Percentiles rank a stretch among this genome's conserved stretches.
Evolutionary conservation across 192 early-diverging fungal genomes (phyloP).

Genomic region (Phycomyces nitens): DNA sequence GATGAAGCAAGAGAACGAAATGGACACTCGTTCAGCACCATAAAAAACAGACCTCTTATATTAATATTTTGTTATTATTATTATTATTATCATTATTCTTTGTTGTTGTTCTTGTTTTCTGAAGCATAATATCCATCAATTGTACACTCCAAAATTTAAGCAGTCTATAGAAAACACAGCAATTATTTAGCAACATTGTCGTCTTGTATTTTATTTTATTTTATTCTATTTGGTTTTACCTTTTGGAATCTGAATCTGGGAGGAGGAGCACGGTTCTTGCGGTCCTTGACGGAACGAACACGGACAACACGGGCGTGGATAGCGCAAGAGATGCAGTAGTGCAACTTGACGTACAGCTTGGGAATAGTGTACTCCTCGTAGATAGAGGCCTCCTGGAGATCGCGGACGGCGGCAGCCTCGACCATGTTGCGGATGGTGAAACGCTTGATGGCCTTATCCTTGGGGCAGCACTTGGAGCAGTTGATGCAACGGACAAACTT

Average conservation of each 20-base stretch:
- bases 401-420: slow-evolving; percentile 94
- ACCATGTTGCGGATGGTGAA: slow-evolving; percentile 99
- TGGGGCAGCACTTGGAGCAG: slow-evolving; percentile 93
- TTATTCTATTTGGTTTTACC: no score
- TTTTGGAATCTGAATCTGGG: slow-evolving; percentile 88
- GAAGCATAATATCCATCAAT: no score
- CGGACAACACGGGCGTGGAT: slow-evolving; percentile 94
- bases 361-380: slow-evolving; percentile 93
- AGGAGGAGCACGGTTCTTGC: slow-evolving; percentile 93
- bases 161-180: no score
- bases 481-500: slow-evolving; percentile 98
- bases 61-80: no score
- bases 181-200: no score
- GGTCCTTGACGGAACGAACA: slow-evolving; percentile 85
- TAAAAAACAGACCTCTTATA: no score
- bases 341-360: slow-evolving; percentile 98
- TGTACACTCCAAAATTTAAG: no score
- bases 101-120: no score
- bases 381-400: slow-evolving; percentile 94
- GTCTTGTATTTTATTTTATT: no score
- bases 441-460: slow-evolving; percentile 99
- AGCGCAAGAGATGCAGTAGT: slow-evolving; percentile 97
- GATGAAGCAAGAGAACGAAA: no score
- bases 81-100: no score
- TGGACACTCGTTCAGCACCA: no score